Conservation (phyloP, 306 rosid genomes). For the Lithocarpus polystachyus region DNA sequence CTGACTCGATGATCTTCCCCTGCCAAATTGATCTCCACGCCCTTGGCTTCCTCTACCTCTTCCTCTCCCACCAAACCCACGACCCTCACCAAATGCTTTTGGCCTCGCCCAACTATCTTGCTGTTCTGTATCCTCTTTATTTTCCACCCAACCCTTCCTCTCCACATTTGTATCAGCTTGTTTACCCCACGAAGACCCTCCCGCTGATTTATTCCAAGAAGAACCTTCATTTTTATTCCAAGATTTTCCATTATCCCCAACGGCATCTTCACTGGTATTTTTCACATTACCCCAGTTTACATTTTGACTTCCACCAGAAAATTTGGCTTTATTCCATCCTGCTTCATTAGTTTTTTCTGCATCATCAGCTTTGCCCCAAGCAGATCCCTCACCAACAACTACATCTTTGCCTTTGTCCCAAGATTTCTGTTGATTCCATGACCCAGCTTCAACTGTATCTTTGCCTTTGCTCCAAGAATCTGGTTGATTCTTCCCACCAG, state of each 20-base stretch:
- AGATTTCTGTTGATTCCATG: constrained; percentile 23
- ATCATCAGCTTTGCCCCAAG: constrained; percentile 25
- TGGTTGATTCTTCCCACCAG: constrained; percentile 21
- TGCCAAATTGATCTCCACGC: constrained; percentile 16
- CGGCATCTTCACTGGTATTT: not conserved
- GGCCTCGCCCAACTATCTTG: not conserved
- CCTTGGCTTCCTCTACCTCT: constrained; percentile 2
- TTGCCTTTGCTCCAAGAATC: constrained; percentile 37
- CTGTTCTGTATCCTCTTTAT: not conserved
- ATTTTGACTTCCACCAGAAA: not conserved
- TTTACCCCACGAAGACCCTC: constrained; percentile 29
- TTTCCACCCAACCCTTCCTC: not conserved
- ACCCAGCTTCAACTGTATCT: constrained; percentile 24
- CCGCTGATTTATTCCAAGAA: constrained; percentile 21
- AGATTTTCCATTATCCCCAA: constrained; percentile 6
- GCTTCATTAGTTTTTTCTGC: constrained; percentile 6
- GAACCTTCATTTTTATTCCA: constrained; percentile 3
- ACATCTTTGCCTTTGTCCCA: constrained; percentile 16
- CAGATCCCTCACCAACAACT: constrained; percentile 7
- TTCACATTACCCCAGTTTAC: not conserved
- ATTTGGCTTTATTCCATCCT: constrained; percentile 11
- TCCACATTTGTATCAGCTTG: constrained; percentile 11
- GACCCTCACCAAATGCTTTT: constrained; percentile 7
- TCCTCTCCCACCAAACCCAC: constrained; percentile 12
- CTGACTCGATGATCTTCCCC: constrained; percentile 15